phyloP scores from a whole-genome alignment of 805 yeast genomes.

The Candida silvatica region DNA sequence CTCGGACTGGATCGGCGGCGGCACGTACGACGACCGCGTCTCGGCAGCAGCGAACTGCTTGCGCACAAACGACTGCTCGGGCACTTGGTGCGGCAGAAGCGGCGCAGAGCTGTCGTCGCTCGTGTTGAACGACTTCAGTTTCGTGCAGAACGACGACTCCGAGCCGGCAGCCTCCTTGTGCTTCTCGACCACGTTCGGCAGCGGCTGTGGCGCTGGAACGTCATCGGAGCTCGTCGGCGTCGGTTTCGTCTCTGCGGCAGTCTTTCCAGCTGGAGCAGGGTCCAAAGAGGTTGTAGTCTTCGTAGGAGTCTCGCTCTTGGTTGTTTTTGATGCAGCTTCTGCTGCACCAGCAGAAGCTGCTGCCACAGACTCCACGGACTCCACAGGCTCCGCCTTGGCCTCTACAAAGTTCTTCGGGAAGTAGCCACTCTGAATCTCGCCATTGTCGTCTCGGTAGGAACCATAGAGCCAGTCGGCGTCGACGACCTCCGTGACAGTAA shows the following conservation, averaged over 20 bases:
- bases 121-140: constrained; percentile 42
- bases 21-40: constrained; percentile 52
- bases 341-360: constrained; percentile 3
- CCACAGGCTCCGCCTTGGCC: constrained; percentile 3
- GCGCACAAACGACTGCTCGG: constrained; percentile 36
- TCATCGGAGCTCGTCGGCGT: background rate
- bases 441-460: constrained; percentile 33
- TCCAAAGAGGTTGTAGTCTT: background rate
- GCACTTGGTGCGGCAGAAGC: constrained; percentile 25
- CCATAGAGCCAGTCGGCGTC: constrained; percentile 94
- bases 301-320: background rate
- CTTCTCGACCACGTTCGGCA: background rate
- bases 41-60: constrained; percentile 49
- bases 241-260: constrained; percentile 1
- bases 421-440: constrained; percentile 52
- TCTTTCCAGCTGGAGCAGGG: background rate
- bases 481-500: constrained; percentile 70
- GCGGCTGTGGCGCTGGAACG: background rate
- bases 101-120: constrained; percentile 26
- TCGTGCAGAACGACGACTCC: constrained; percentile 29
- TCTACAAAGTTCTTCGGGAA: constrained; percentile 85
- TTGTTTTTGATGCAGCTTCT: constrained; percentile 3
- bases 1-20: constrained; percentile 22
- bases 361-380: background rate
- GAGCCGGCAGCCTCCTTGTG: background rate